A percentile compares a stretch with the other conserved stretches of the same genome.
phyloP scores from a whole-genome alignment of 2,329 filamentous ascomycete species.

The Colletotrichum eremochloae region DNA sequence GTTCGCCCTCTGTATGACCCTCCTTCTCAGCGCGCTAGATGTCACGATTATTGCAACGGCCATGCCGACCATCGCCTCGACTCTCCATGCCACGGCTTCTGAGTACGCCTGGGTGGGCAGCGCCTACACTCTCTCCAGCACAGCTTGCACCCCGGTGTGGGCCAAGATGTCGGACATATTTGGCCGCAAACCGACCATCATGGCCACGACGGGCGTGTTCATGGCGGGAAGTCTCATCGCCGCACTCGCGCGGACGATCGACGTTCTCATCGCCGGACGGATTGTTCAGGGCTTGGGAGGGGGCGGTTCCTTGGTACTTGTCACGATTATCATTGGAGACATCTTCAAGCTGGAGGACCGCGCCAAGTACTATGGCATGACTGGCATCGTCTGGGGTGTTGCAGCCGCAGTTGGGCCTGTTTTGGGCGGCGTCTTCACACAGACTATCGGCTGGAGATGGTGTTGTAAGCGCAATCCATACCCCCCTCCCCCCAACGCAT shows the following conservation, averaged over 20 bases:
- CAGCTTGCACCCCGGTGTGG: slow-evolving; percentile 77
- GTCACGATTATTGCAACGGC: slow-evolving; percentile 48
- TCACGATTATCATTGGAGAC: slow-evolving; percentile 55
- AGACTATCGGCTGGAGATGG: slow-evolving; percentile 69
- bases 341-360: slow-evolving; percentile 52
- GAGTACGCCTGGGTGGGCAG: slow-evolving; percentile 49
- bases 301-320: slow-evolving; percentile 53
- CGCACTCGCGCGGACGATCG: slow-evolving; percentile 9
- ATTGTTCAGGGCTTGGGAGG: slow-evolving; percentile 53
- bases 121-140: slow-evolving; percentile 54
- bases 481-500: background rate
- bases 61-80: slow-evolving; percentile 47
- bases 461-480: slow-evolving; percentile 57
- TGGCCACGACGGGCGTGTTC: slow-evolving; percentile 53
- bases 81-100: slow-evolving; percentile 43
- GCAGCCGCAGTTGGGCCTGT: slow-evolving; percentile 68
- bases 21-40: slow-evolving; percentile 47
- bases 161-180: slow-evolving; percentile 62
- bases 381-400: slow-evolving; percentile 69
- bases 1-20: slow-evolving; percentile 45
- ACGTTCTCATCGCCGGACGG: slow-evolving; percentile 50
- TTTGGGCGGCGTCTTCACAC: slow-evolving; percentile 69
- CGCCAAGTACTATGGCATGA: slow-evolving; percentile 64
- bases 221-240: slow-evolving; percentile 43
- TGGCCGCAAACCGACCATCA: slow-evolving; percentile 55